These are phyloP conservation scores for Hibiscus trionum DNA, from an alignment of 345 rosid genomes.

Conservation along the genomic window DNA sequence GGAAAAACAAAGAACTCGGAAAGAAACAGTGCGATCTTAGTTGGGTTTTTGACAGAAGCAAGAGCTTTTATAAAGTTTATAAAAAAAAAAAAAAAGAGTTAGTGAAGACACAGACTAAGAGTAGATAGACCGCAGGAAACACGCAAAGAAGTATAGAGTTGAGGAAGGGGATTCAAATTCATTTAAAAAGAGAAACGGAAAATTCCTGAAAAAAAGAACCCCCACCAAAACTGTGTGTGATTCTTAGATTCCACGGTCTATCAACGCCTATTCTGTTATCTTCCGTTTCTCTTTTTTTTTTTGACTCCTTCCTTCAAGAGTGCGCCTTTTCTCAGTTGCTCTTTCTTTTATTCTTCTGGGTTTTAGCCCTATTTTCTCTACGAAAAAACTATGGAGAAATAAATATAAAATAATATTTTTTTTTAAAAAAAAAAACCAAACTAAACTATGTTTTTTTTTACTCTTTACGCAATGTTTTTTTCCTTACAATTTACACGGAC, in stretches of 20 bases:
- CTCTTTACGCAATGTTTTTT: not conserved
- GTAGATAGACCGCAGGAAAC: slow-evolving; percentile 83
- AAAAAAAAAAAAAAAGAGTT: slow-evolving; percentile 2
- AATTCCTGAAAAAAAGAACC: slow-evolving; percentile 5
- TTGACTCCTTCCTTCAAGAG: slow-evolving; percentile 3
- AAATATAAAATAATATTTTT: not conserved
- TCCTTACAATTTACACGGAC: not conserved
- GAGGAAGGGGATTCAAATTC: slow-evolving; percentile 15
- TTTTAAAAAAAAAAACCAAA: too few relatives aligned
- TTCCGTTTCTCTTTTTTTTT: not conserved
- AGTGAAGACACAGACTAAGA: slow-evolving; percentile 43
- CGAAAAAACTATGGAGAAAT: not conserved
- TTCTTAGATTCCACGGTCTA: slow-evolving; percentile 76
- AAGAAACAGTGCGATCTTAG: slow-evolving; percentile 5
- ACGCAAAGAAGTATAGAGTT: slow-evolving; percentile 36
- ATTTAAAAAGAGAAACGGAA: not conserved
- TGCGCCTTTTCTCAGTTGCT: slow-evolving; percentile 12
- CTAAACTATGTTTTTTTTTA: too few relatives aligned
- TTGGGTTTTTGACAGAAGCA: slow-evolving; percentile 9
- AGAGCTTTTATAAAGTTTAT: not conserved
- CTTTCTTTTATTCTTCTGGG: slow-evolving; percentile 12
- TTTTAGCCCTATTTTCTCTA: slow-evolving; percentile 1
- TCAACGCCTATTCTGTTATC: slow-evolving; percentile 51
- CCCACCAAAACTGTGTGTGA: slow-evolving; percentile 31
- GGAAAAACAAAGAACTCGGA: not conserved